Conservation (phyloP, 352 stramenopile genomes). For the Phytophthora chlamydospora region DNA sequence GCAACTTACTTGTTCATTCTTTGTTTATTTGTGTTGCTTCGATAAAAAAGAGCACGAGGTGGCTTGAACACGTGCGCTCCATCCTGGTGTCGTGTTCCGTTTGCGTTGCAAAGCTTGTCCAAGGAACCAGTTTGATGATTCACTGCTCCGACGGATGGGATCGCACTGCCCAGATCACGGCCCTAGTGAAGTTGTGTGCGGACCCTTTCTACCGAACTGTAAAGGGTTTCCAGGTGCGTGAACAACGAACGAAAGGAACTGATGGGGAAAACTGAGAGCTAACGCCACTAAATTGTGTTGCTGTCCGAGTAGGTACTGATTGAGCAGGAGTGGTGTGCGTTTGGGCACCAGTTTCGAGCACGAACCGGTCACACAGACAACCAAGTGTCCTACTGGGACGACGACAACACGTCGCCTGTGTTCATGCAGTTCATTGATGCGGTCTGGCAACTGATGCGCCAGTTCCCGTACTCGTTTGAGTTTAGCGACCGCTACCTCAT, state of each 20-base stretch:
- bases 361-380: constrained; percentile 77
- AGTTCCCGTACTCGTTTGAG: constrained; percentile 98
- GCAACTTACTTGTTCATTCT: constrained; percentile 2
- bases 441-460: constrained; percentile 96
- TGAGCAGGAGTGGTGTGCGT: constrained; percentile 99
- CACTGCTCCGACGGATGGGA: constrained; percentile 99
- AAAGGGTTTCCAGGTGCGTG: constrained; percentile 91
- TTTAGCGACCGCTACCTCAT: constrained; percentile 96
- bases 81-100: constrained; percentile 90
- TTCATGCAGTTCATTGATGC: constrained; percentile 99
- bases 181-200: constrained; percentile 95
- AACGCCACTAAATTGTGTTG: not conserved
- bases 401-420: constrained; percentile 97
- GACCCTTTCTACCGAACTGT: constrained; percentile 98
- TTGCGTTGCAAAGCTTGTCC: constrained; percentile 89
- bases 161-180: constrained; percentile 96
- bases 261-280: not conserved
- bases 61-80: constrained; percentile 83
- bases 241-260: no score
- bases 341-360: constrained; percentile 98
- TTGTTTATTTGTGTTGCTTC: not conserved
- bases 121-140: constrained; percentile 95
- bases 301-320: constrained; percentile 77
- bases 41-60: constrained; percentile 61
- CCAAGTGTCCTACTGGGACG: constrained; percentile 88